Base-by-base conservation (phyloP, 192 early-diverging fungal genomes). In the Oehlia diaphana region DNA sequence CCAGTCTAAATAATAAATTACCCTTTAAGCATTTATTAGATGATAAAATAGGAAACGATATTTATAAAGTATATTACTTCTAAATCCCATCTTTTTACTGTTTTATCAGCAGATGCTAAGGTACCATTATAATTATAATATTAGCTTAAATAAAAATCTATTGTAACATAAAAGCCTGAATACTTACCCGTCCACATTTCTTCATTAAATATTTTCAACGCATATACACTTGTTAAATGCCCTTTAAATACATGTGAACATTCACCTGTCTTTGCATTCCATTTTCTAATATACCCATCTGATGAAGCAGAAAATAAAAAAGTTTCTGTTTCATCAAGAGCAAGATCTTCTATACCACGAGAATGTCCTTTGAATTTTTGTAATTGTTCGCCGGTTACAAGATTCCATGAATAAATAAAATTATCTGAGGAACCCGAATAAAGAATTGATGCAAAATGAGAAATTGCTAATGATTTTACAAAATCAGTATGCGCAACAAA, bases 61-160 rank as follows among this genome's bases (percentile, higher is more conserved):
- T 68, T 49, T 12, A 21, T 61, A 28, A 62, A 37, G 66, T 3
- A 31, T 21, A 77, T 83, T 88, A 92, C 94, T 84, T 90, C 91
- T 26, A 93, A 77, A 82, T 99, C 94, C 92, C 96, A 96, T 78
- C 96, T 85, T 78, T 92, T 92, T 1, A 89, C 95, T 0, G 94
- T 94, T 53, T 95, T 97, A 76, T 99, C 97, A 8, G 95, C 97
- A 9, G 96, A 98, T 12, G 91, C 95, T 88, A 81, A 28, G 83
- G 49, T 42, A 58, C 31, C 33, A 67, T 8, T 71, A 44, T 42
- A 37, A 37, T 49, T 10, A 42, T 37, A 58, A n/a, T 21, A 16
- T 50, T 31, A 73, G 13, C 23, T 23, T 19, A 72, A 49, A 66
- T 63, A 65, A n/a, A 26, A 47, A 13, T 50, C 12, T 42, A 6